Base-by-base conservation (phyloP, 129 eudicot species). In the Sambucus nigra region DNA sequence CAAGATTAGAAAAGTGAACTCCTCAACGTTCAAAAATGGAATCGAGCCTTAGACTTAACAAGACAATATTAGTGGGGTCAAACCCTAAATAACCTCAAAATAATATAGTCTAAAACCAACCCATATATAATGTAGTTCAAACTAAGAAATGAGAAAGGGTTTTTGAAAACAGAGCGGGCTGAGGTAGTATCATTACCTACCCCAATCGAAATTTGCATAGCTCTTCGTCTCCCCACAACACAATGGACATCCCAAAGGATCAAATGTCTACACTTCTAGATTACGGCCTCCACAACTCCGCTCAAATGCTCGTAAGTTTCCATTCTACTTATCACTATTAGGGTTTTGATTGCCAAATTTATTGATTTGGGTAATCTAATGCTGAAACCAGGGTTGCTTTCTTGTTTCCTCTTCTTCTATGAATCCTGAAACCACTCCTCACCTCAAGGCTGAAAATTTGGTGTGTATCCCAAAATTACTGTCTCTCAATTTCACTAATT, bases 401-500 rank as follows among this genome's bases (percentile, higher is more conserved):
- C 88, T 87, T 61, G 95, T 81, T 26, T 78, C 98, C 31, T 89
- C 97, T 1, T 52, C 83, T 28, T 70, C 95, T 28, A 69, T 56
- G 22, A 85, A 66, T 84, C 40, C 80, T 39, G 98, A 89, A 44
- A 63, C 83, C 44, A 81, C 73, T 7, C 86, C 95, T 11, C 85
- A 80, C 56, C 73, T 79, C 65, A 85, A 79, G 73, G 98, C 95
- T 7, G 98, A 89, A 68, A 76, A 78, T 69, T 64, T 89, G 95
- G 98, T 89, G 18, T 7, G 79, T 57, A 11, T 64, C 21, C 22
- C 11, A 16, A 16, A 17, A 7, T 25, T 53, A 16, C 39, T 25
- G 39, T 5, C 32, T 26, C 11, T 57, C 57, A 21, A 35, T 33
- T 39, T 49, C 6, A 5, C 3, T 40, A 17, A 22, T 40, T 72